phyloP scores from a whole-genome alignment of 1,139 yeast species.

The Suhomyces anneliseae region DNA sequence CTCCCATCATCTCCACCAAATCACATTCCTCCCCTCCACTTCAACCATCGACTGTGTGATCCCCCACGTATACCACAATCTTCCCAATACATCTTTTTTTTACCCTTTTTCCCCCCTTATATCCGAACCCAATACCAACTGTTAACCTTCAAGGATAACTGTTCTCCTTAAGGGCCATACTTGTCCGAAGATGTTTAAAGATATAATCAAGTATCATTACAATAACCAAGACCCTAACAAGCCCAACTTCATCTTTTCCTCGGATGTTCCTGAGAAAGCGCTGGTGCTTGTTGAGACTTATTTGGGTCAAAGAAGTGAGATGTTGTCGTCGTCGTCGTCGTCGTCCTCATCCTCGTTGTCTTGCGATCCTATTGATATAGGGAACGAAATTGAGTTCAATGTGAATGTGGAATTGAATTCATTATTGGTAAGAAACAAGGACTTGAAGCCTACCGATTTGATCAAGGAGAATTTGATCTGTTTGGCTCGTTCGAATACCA shows the following conservation, averaged over 20 bases:
- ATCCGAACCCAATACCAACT: too few relatives aligned
- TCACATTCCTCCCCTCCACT: not conserved
- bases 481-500: conserved; percentile 27
- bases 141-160: too few relatives aligned
- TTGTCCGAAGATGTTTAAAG: conserved; percentile 2
- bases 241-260: conserved; percentile 44
- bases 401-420: conserved; percentile 41
- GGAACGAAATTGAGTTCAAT: conserved; percentile 20
- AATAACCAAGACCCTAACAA: conserved; percentile 27
- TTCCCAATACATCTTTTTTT: too few relatives aligned
- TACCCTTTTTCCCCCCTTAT: too few relatives aligned
- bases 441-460: conserved; percentile 33
- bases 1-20: not conserved
- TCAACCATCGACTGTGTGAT: too few relatives aligned
- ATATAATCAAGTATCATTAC: conserved; percentile 7
- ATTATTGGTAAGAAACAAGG: conserved; percentile 31
- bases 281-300: conserved; percentile 8
- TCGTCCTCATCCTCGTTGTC: not conserved
- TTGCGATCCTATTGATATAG: conserved; percentile 1
- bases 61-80: too few relatives aligned
- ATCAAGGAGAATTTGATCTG: conserved; percentile 37
- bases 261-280: conserved; percentile 33
- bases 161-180: too few relatives aligned
- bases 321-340: not conserved
- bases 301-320: conserved; percentile 2